Percentiles rank a stretch among this genome's conserved stretches.
phyloP scores from a whole-genome alignment of 257 asterid species.

The Primulina tabacum region DNA sequence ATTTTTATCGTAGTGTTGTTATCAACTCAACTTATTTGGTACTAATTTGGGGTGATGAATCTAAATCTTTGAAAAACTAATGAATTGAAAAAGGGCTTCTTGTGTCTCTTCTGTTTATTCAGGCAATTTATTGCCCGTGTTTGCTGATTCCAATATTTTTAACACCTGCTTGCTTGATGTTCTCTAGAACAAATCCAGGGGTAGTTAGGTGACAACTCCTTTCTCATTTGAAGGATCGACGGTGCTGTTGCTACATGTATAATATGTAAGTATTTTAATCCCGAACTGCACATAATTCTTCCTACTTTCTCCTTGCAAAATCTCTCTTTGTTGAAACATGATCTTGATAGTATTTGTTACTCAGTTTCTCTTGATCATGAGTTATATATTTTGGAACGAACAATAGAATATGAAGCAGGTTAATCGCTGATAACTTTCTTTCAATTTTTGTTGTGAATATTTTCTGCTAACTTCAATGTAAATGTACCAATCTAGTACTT shows the following conservation, averaged over 20 bases:
- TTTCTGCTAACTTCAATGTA: background rate
- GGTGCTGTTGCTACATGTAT: slow-evolving; percentile 14
- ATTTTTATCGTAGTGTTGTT: background rate
- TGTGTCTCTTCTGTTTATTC: background rate
- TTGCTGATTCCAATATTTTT: slow-evolving; percentile 7
- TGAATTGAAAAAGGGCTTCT: background rate
- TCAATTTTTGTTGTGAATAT: background rate
- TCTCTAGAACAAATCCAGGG: slow-evolving; percentile 49
- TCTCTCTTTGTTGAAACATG: background rate
- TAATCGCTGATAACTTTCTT: background rate
- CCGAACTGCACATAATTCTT: background rate
- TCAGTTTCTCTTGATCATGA: background rate
- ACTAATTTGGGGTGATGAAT: background rate
- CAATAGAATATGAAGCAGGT: background rate
- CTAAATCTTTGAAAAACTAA: background rate
- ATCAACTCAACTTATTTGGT: background rate
- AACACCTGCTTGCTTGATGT: slow-evolving; percentile 8
- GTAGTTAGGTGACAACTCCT: slow-evolving; percentile 26
- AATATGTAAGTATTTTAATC: slow-evolving; percentile 22
- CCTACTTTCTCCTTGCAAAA: slow-evolving; percentile 11
- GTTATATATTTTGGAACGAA: too few relatives aligned
- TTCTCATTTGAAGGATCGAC: slow-evolving; percentile 7
- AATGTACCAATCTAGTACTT: background rate
- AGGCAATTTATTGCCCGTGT: background rate
- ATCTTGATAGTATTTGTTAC: slow-evolving; percentile 1